Base-by-base conservation (phyloP, 345 rosid species). In the Corchorus capsularis region DNA sequence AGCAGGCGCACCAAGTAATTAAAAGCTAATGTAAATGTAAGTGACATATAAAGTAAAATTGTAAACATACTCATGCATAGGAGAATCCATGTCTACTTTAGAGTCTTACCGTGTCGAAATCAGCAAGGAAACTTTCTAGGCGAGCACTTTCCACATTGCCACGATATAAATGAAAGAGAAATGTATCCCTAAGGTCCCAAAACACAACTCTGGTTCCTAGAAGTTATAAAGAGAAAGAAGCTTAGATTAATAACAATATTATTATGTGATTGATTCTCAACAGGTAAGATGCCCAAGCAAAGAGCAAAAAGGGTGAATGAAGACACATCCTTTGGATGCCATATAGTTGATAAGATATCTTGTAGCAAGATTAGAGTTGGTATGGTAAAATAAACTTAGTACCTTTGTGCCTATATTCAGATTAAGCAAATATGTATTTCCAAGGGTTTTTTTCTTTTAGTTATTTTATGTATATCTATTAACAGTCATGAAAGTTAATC, bases 181-280 rank as follows among this genome's bases (percentile, higher is more conserved):
- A 88, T 74, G 72, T 81, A 76, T 92, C 94, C 84, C 92, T 88
- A 72, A 96, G 88, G 83, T 96, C 99, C 98, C 98, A 93, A 80
- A 92, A 93, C 56, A 92, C 87, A 62, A 87, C 86, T 82, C 92
- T 89, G 69, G 91, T 86, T 72, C 99, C 99, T 95, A 81, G 20
- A 71, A 76, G 73, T 80, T 69, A 77, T 69, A 69, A 27, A 61
- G 34, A 61, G 6, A 74, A 66, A 47, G 12, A 75, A 64, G 57
- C 32, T 46, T 50, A 53, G 70, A 68, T 54, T 55, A 77, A 54
- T 63, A 13, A 20, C 39, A 17, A n/a, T 53, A 34, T 12, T 35
- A 53, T 3, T 35, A 9, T 4, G 5, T 3, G 7, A 72, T 15
- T 60, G 55, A 35, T 22, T 3, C 39, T 47, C 45, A 45, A 16